phyloP scores from a whole-genome alignment of 2,329 filamentous ascomycete species.

The Westerdykella aurantiaca region DNA sequence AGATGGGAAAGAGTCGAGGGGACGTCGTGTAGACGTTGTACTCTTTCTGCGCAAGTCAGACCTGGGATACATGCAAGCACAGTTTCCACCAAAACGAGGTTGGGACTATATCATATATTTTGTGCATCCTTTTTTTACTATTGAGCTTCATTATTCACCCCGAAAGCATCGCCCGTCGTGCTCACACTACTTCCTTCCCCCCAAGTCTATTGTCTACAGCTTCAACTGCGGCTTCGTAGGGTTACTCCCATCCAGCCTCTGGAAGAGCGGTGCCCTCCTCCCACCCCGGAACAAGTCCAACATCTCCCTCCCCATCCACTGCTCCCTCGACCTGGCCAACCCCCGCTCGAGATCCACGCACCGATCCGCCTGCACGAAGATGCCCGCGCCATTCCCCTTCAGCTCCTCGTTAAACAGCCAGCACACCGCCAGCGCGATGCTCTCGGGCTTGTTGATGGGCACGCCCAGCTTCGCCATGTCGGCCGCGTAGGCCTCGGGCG shows the following conservation, averaged over 20 bases:
- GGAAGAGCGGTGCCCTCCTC: slow-evolving; percentile 30
- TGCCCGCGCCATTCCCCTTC: slow-evolving; percentile 42
- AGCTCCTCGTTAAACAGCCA: slow-evolving; percentile 42
- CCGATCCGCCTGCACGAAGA: slow-evolving; percentile 42
- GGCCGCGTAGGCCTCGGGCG: slow-evolving; percentile 38
- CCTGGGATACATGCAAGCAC: too few relatives aligned
- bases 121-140: too few relatives aligned
- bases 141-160: too few relatives aligned
- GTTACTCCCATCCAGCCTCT: slow-evolving; percentile 17
- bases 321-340: slow-evolving; percentile 41
- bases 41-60: too few relatives aligned
- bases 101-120: too few relatives aligned
- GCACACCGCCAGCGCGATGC: slow-evolving; percentile 42
- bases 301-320: slow-evolving; percentile 50
- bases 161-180: too few relatives aligned
- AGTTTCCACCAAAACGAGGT: too few relatives aligned
- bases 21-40: too few relatives aligned
- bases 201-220: too few relatives aligned
- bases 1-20: too few relatives aligned
- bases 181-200: too few relatives aligned
- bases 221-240: slow-evolving; percentile 15
- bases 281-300: slow-evolving; percentile 45
- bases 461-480: slow-evolving; percentile 43
- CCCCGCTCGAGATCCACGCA: slow-evolving; percentile 44
- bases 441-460: slow-evolving; percentile 44